Conservation (phyloP, 208 protist genomes). For the Sergeia podlipaevii region DNA sequence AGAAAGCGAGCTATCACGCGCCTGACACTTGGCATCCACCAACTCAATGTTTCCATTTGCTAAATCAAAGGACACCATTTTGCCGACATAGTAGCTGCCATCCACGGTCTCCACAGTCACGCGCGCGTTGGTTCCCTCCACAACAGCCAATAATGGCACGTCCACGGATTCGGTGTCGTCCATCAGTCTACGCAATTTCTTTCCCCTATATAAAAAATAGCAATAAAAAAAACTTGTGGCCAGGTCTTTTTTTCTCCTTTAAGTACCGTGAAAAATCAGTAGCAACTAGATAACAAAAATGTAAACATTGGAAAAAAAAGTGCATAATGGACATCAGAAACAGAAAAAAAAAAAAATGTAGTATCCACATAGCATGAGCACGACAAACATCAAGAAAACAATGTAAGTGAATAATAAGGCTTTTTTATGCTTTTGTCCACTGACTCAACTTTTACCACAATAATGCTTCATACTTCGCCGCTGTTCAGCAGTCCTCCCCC, state of each 20-base stretch:
- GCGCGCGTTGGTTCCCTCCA: constrained; percentile 29
- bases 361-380: no score
- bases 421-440: no score
- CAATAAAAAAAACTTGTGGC: background rate
- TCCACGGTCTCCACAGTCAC: constrained; percentile 62
- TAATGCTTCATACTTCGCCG: no score
- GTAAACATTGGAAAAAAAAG: constrained; percentile 2
- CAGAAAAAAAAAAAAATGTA: no score
- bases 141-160: constrained; percentile 18
- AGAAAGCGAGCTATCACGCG: constrained; percentile 46
- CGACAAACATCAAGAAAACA: no score
- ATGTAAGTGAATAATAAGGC: no score
- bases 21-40: constrained; percentile 39
- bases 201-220: no score
- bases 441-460: no score
- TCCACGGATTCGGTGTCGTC: background rate
- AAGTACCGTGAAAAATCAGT: background rate
- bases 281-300: background rate
- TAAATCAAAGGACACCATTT: constrained; percentile 32
- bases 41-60: constrained; percentile 57
- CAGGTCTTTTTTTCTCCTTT: constrained; percentile 3
- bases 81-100: constrained; percentile 41
- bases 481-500: no score
- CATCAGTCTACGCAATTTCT: no score
- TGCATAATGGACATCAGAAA: no score